Evolutionary conservation across 2,329 filamentous ascomycete genomes (phyloP), one percentile per base, ranked within the genome.

Genomic region (Pseudogymnoascus sp.): DNA sequence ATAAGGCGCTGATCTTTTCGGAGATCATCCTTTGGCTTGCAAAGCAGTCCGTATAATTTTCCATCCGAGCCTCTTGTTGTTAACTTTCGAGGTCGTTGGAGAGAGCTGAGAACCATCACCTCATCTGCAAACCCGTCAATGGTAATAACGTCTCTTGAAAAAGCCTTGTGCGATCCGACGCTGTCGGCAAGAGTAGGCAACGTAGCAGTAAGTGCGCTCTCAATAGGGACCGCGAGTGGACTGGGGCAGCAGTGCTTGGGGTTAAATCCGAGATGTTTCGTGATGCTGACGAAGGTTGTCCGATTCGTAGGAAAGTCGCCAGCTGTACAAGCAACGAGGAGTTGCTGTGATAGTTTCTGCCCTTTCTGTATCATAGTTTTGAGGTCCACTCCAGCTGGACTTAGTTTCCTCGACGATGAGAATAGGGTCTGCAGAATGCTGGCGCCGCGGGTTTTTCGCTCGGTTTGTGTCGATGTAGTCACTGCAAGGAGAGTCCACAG

Each of bases 11-110:
- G 92, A 68, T 99, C 95, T 65, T 95, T 99, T 57, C 94, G 88
- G 21, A 99, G 81, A 71, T 99, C 95, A 71, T 99, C 94, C 72
- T 97, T 97, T 7, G 94, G 95, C 70, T 99, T 99, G 77, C 95
- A 95, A 60, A 99, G 80, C 6, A 99, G 82, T 64, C 90, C 89
- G 71, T 99, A 99, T 15, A 81, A 80, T 61, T 87, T 88, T 6
- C 95, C 94, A 72, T 99, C 91, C 0, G 89, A 92, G 0, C 92
- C 94, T 59, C 89, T 83, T 5, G 94, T 89, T 13, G 85, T 94
- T 59, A 99, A 83, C 66, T 92, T 94, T 57, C 92, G 85, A 10
- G 95, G 94, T 66, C 94, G 92, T 61, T 96, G 92, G 3, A 99
- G 80, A 1, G 95, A 99, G 60, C 88, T 90, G 18, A 99, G 78